A percentile compares a stretch with the other conserved stretches of the same genome.
Conservation (phyloP, 164 flowering plant genomes). For the Vitis labrusca region DNA sequence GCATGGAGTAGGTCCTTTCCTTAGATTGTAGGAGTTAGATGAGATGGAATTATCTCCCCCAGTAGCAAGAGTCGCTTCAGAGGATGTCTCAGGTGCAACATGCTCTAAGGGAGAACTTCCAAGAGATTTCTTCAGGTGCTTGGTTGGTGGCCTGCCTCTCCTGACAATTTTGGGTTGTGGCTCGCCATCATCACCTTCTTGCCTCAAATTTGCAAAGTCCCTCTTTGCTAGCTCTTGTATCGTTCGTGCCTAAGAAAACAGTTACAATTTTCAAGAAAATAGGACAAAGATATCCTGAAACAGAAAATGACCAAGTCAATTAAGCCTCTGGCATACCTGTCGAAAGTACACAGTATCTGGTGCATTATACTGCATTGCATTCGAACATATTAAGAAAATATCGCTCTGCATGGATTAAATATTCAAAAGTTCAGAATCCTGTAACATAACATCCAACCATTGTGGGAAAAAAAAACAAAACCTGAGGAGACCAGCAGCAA, state of each 20-base stretch:
- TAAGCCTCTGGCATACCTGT: conserved; percentile 50
- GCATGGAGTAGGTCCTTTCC: conserved; percentile 29
- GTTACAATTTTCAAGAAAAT: neutral
- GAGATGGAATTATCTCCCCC: conserved; percentile 27
- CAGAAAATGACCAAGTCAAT: neutral
- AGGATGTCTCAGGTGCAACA: conserved; percentile 31
- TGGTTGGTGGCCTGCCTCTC: conserved; percentile 72
- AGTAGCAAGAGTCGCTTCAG: conserved; percentile 46
- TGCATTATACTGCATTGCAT: conserved; percentile 94
- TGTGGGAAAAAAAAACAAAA: neutral
- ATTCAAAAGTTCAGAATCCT: neutral
- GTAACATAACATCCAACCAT: neutral
- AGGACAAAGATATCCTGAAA: neutral
- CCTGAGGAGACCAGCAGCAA: neutral
- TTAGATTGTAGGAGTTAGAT: conserved; percentile 37
- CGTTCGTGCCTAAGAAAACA: conserved; percentile 62
- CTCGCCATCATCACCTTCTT: conserved; percentile 65
- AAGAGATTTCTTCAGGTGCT: conserved; percentile 35
- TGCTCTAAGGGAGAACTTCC: conserved; percentile 29
- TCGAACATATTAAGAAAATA: conserved; percentile 72
- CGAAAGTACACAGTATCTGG: conserved; percentile 84
- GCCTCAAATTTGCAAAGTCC: conserved; percentile 81
- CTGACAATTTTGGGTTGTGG: conserved; percentile 47
- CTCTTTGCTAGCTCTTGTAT: conserved; percentile 89
- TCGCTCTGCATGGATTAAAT: conserved; percentile 64